phyloP scores from a whole-genome alignment of 2,329 filamentous ascomycete genomes.

The Rhytidhysteron rufulum region DNA sequence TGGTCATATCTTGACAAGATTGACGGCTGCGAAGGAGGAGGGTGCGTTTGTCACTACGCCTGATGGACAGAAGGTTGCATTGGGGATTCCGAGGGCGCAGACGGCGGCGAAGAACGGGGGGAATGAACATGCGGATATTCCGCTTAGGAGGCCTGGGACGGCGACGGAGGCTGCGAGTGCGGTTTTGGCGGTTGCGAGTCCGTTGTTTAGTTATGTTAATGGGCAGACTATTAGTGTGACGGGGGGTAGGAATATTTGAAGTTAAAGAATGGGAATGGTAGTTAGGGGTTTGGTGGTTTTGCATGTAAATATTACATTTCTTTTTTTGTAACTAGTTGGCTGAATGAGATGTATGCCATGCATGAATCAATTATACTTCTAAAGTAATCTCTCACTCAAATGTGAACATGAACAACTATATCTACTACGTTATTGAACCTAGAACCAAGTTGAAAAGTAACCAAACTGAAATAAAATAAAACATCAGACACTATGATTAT shows the following conservation, averaged over 20 bases:
- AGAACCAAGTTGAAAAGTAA: too few species aligned
- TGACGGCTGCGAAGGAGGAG: slow-evolving; percentile 81
- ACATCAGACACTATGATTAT: too few species aligned
- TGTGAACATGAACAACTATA: too few species aligned
- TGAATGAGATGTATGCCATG: too few species aligned
- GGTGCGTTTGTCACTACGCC: slow-evolving; percentile 75
- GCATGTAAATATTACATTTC: too few species aligned
- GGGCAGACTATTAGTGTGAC: slow-evolving; percentile 87
- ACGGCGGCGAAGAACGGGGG: slow-evolving; percentile 30
- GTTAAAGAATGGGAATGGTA: background rate
- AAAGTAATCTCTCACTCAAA: too few species aligned
- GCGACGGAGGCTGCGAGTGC: slow-evolving; percentile 76
- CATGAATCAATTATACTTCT: too few species aligned
- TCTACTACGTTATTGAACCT: too few species aligned
- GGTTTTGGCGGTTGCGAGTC: slow-evolving; percentile 75
- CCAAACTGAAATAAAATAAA: too few species aligned
- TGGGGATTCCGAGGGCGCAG: slow-evolving; percentile 43
- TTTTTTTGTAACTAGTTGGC: too few species aligned
- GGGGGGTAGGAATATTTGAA: slow-evolving; percentile 64
- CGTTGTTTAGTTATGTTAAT: slow-evolving; percentile 77
- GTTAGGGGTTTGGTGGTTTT: too few species aligned
- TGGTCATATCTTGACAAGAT: slow-evolving; percentile 72
- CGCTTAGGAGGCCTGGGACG: slow-evolving; percentile 70
- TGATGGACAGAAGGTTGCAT: slow-evolving; percentile 56
- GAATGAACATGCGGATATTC: slow-evolving; percentile 62